Conservation (phyloP, 2,329 filamentous ascomycete genomes). For the Atkinsonella texensis region DNA sequence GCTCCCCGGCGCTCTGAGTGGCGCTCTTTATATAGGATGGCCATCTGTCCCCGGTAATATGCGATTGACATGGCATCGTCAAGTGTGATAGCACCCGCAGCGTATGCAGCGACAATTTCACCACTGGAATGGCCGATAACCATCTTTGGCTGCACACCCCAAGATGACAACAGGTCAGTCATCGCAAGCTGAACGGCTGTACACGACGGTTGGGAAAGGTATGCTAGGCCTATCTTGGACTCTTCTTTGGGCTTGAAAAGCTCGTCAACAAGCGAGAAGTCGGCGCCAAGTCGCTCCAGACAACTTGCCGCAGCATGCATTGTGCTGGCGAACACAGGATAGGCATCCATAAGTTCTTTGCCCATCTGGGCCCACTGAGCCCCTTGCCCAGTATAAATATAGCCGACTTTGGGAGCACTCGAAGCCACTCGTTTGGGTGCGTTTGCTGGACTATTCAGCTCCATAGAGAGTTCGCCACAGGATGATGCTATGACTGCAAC, state of each 20-base stretch:
- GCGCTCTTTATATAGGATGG: background rate
- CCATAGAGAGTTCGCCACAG: slow-evolving; percentile 31
- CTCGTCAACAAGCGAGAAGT: slow-evolving; percentile 26
- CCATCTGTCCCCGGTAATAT: slow-evolving; percentile 31
- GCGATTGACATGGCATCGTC: slow-evolving; percentile 34
- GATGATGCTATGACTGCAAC: slow-evolving; percentile 19
- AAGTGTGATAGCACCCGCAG: slow-evolving; percentile 30
- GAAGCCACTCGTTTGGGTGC: slow-evolving; percentile 5
- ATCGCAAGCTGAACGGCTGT: slow-evolving; percentile 37
- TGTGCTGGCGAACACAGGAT: slow-evolving; percentile 22
- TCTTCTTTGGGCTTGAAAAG: slow-evolving; percentile 20
- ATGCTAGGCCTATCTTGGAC: slow-evolving; percentile 23
- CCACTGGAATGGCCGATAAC: slow-evolving; percentile 36
- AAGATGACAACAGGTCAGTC: slow-evolving; percentile 30
- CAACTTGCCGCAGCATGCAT: slow-evolving; percentile 20
- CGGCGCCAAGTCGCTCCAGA: slow-evolving; percentile 20
- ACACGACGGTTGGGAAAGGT: slow-evolving; percentile 31
- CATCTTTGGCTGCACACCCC: slow-evolving; percentile 25
- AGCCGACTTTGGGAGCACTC: slow-evolving; percentile 14
- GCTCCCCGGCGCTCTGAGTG: slow-evolving; percentile 24
- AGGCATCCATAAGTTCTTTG: slow-evolving; percentile 20
- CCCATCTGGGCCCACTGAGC: slow-evolving; percentile 28
- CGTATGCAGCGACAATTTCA: slow-evolving; percentile 36
- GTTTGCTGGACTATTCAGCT: slow-evolving; percentile 23
- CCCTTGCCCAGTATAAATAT: slow-evolving; percentile 29